Evolutionary conservation across 2,329 filamentous ascomycete genomes (phyloP), one percentile per base, ranked within the genome.

Genomic region (Trichoderma harzianum): DNA sequence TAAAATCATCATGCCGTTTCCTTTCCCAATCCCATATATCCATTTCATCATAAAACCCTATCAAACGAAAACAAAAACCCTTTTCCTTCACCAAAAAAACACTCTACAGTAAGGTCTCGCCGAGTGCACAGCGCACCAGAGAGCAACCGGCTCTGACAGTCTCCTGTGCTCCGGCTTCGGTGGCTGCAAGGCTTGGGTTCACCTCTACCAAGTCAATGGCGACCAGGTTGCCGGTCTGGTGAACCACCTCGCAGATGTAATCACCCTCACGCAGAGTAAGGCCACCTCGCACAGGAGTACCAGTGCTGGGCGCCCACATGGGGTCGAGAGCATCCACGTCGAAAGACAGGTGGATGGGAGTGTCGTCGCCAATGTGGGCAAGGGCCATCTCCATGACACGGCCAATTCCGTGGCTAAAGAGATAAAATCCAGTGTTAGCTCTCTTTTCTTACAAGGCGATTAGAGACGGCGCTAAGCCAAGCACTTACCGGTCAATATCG

Each of bases 371-470:
- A 76, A 98, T 97, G 85, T 98, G 95, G 36, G 92, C 95, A 68
- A 99, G 87, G n/a, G 95, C 95, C 95, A 98, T 97, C 79, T 98
- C 96, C 84, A 99, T 94, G 75, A 99, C 94, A 75, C 92, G 92
- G 70, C 96, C 96, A 78, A 99, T 99, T 61, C 96, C 96, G 79
- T 98, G 88, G 69, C 93, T 94, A 32, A 7, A 32, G 14, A 39
- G 10, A 21, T 7, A 32, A 21, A 34, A 14, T 3, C 10, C 18
- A 7, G 5, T 2, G 66, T 69, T 28, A 69, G 66, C 16, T 28
- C 2, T 60, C 21, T 10, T n/a, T 32, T 30, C 8, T 16, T 6
- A 14, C 3, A 18, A 24, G n/a, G 7, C 3, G 11, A 28, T 5
- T 2, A 24, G 14, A 32, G n/a, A n/a, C n/a, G 2, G 8, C 11